Conservation (phyloP, 1,139 yeast species). For the Williopsis jadinii region DNA sequence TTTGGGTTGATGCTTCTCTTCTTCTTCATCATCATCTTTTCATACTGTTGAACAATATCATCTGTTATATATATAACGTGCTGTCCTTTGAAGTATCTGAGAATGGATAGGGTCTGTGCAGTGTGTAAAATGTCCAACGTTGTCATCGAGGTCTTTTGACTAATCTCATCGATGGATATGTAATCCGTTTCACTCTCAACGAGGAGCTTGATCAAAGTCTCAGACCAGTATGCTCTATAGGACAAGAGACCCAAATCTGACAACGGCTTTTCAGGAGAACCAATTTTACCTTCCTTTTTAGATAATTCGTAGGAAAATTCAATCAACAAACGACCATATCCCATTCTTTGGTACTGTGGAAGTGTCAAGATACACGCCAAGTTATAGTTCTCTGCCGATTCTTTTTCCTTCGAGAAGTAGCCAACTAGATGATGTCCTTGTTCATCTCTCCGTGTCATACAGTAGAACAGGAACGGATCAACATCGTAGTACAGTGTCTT, state of each 20-base stretch:
- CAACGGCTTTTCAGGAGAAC: slow-evolving; percentile 96
- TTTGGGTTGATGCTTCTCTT: slow-evolving; percentile 71
- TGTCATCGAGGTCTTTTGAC: slow-evolving; percentile 86
- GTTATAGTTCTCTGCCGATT: slow-evolving; percentile 90
- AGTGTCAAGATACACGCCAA: slow-evolving; percentile 94
- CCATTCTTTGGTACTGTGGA: slow-evolving; percentile 94
- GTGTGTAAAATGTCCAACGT: slow-evolving; percentile 94
- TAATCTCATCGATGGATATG: slow-evolving; percentile 87
- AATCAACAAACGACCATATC: slow-evolving; percentile 85
- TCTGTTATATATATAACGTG: slow-evolving; percentile 90
- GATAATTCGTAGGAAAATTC: slow-evolving; percentile 91
- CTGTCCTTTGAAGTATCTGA: slow-evolving; percentile 91
- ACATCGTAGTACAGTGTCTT: slow-evolving; percentile 95
- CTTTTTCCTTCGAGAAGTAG: slow-evolving; percentile 93
- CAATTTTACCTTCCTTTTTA: slow-evolving; percentile 79
- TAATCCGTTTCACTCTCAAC: slow-evolving; percentile 58
- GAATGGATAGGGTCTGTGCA: slow-evolving; percentile 80
- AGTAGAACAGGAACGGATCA: slow-evolving; percentile 90
- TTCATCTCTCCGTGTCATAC: slow-evolving; percentile 87
- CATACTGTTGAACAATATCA: slow-evolving; percentile 71
- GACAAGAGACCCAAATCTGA: slow-evolving; percentile 90
- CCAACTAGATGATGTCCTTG: slow-evolving; percentile 95
- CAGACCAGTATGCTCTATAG: slow-evolving; percentile 96
- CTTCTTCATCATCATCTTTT: slow-evolving; percentile 65
- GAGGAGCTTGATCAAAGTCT: slow-evolving; percentile 67